Evolutionary conservation across 2,329 filamentous ascomycete species (phyloP).

Genomic region (Aspergillus glaucus): DNA sequence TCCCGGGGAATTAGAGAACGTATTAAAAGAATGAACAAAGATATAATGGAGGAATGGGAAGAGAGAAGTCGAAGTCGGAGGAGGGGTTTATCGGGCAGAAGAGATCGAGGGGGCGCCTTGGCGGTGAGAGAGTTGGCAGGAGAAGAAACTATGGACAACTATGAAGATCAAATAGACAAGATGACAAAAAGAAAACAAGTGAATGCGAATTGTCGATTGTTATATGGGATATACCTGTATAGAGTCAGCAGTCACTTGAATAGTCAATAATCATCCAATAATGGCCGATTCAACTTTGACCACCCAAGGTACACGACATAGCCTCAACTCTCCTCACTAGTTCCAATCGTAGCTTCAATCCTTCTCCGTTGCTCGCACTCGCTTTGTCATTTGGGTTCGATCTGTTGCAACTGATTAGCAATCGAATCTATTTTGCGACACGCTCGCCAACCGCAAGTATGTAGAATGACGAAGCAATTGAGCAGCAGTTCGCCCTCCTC

Average conservation of each 20-base stretch:
- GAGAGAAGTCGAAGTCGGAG: slow-evolving; percentile 10
- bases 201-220: no score
- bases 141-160: not conserved
- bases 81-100: slow-evolving; percentile 18
- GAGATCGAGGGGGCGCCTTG: slow-evolving; percentile 1
- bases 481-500: no score
- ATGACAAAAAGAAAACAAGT: not conserved
- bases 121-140: not conserved
- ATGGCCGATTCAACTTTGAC: not conserved
- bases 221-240: no score
- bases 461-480: no score
- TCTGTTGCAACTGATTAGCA: no score
- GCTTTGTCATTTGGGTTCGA: no score
- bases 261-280: not conserved
- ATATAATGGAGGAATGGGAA: slow-evolving; percentile 1
- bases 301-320: not conserved
- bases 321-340: no score
- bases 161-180: no score
- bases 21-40: slow-evolving; percentile 1
- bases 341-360: no score
- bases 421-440: no score
- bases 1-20: not conserved
- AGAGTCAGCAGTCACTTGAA: no score
- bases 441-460: no score
- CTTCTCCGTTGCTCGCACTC: not conserved